These are phyloP conservation scores for Neodidymelliopsis sp. DNA, from an alignment of 2,329 filamentous ascomycete genomes.

Conservation along the genomic window DNA sequence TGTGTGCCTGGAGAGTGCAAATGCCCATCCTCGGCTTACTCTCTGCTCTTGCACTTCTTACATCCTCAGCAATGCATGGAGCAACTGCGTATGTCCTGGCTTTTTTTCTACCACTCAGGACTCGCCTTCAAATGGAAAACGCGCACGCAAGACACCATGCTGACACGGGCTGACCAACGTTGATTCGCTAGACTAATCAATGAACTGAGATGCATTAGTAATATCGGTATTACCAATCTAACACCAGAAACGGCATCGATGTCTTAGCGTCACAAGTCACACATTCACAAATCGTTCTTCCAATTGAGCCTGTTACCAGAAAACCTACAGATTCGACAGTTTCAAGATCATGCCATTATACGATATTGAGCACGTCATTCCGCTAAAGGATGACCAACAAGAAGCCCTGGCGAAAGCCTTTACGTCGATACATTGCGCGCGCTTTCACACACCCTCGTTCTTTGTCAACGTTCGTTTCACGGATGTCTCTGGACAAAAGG, in stretches of 20 bases:
- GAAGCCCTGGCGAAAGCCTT: constrained; percentile 5
- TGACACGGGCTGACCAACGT: neutral
- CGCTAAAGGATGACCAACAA: constrained; percentile 1
- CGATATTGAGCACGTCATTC: constrained; percentile 8
- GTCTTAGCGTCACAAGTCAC: neutral
- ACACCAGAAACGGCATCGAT: neutral
- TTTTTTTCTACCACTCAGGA: neutral
- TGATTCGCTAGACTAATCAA: neutral
- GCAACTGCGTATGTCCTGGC: no score
- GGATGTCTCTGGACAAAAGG: neutral
- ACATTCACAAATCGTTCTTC: neutral
- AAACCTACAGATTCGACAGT: fast-evolving
- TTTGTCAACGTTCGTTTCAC: constrained; percentile 11
- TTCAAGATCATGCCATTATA: constrained; percentile 3
- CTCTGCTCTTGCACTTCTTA: neutral
- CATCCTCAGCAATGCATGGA: neutral
- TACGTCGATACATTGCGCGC: constrained; percentile 1
- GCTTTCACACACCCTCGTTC: constrained; percentile 9
- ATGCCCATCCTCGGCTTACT: neutral
- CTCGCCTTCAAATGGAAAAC: no score
- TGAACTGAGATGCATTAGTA: neutral
- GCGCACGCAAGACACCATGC: neutral
- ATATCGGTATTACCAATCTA: neutral
- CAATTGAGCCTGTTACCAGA: neutral
- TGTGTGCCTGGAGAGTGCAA: neutral